Base-by-base conservation (phyloP, 495 filamentous ascomycete species). In the Mytilinidion resinicola region DNA sequence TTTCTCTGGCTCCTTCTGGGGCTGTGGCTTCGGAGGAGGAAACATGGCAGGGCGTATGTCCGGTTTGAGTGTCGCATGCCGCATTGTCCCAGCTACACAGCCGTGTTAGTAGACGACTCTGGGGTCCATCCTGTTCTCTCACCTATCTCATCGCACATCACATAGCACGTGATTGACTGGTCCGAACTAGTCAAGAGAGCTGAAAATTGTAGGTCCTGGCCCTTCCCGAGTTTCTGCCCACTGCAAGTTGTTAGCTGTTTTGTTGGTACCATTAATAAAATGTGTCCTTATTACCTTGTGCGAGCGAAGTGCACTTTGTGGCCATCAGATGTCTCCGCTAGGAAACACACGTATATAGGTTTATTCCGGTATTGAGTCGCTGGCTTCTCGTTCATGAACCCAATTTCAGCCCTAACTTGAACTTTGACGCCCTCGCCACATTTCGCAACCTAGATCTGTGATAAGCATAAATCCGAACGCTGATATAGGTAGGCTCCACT, bases 81-180 rank as follows among this genome's bases (percentile, higher is more conserved):
- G 77, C 55, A 81, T 70, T 0, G 95, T 96, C 2, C 92, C 95
- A 60, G 92, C 85, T 87, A 61, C 7, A n/a, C 7, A 39, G 12
- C n/a, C 35, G 25, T 65, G 19, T 56, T 41, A 38, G 39, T 30
- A 9, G 25, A 30, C 6, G 25, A 30, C 25, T 30, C 25, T 30
- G 6, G 6, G 25, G 3, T 30, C 25, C 25, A 30, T 30, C 25
- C 25, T 30, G 25, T 30, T 30, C 6, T 61, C 73, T 63, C 68
- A 86, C 84, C 90, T 60, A 96, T 88, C 39, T 90, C 87, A 70
- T 96, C 92, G 62, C 93, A 96, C 72, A 87, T 88, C 11, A 89
- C 78, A 70, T 89, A 82, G 58, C 88, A 93, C 20, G 73, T 73
- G 43, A 96, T 76, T 14, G 69, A 73, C 46, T 92, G 83, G 9